Evolutionary conservation across 164 flowering plant species (phyloP), one percentile per base, ranked within the genome.

Genomic region (Cinnamomum micranthum): DNA sequence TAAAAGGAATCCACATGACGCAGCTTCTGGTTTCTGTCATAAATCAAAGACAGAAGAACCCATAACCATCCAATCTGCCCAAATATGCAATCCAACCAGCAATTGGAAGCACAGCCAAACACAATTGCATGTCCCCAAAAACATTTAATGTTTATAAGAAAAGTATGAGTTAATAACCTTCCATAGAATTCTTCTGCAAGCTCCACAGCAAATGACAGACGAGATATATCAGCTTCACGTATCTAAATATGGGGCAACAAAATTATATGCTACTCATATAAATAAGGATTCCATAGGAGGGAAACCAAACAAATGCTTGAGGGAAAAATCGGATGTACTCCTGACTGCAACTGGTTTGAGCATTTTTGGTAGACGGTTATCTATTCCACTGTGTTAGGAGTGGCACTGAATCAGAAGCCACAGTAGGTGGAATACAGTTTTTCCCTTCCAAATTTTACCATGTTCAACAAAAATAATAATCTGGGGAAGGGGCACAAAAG

Each of bases 131-230:
- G 20, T 55, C 60, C 11, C 60, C 60, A 55, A 20, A 55, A 55
- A 5, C n/a, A 33, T 59, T 41, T 6, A 41, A 41, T 41, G 47
- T 68, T 50, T 41, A 27, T 17, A 3, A 64, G 31, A 70, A 41
- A 52, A 59, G 25, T 58, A 58, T 2, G 27, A 59, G 17, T 12
- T 72, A 64, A 74, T 77, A 59, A 94, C 99, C 99, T 96, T 84
- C 97, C 98, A 84, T 96, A 94, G 73, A 96, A 96, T 81, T 96
- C 99, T 89, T 96, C 99, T 69, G 99, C 99, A 82, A 96, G 95
- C 83, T 96, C 99, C 83, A 96, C 97, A 70, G 99, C 99, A 86
- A 96, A 96, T 68, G 99, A 96, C 73, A 96, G 75, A n/a, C 99
- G 85, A 74, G 99, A 94, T 82, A 96, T 92, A 74, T 96, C 99